Percentiles rank a stretch among this genome's conserved stretches.
Evolutionary conservation across 225 moss, liverwort and hornwort species (phyloP).

Genomic region (Physcomitrium patens): DNA sequence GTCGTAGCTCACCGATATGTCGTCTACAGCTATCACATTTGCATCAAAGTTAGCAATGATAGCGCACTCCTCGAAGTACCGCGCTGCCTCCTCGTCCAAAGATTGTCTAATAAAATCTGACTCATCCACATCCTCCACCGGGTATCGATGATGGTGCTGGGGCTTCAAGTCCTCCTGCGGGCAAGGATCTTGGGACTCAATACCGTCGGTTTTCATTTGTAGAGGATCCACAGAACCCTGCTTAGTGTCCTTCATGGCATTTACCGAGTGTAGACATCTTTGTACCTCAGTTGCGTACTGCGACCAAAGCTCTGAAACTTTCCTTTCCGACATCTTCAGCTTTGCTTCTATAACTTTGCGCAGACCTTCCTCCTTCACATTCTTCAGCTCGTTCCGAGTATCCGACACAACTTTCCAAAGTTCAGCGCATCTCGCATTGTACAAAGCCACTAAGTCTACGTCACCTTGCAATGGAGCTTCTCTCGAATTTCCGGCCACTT

Average conservation of each 20-base stretch:
- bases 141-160: conserved; percentile 28
- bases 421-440: conserved; percentile 57
- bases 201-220: conserved; percentile 28
- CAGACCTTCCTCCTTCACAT: conserved; percentile 51
- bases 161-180: conserved; percentile 42
- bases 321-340: conserved; percentile 59
- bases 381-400: conserved; percentile 52
- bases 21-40: conserved; percentile 46
- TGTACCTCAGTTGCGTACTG: conserved; percentile 62
- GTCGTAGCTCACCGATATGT: conserved; percentile 46
- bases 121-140: conserved; percentile 55
- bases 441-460: conserved; percentile 46
- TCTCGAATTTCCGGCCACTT: conserved; percentile 51
- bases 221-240: conserved; percentile 31
- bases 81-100: conserved; percentile 61
- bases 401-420: conserved; percentile 58
- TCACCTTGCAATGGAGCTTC: conserved; percentile 50
- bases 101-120: conserved; percentile 60
- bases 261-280: conserved; percentile 54
- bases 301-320: conserved; percentile 61
- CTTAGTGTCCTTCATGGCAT: conserved; percentile 52
- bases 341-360: conserved; percentile 45
- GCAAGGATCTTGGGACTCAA: conserved; percentile 26
- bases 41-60: conserved; percentile 69
- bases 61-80: conserved; percentile 72